Percentiles rank a stretch among this genome's conserved stretches.
Conservation (phyloP, 805 yeast genomes). For the Danielia oregonensis region DNA sequence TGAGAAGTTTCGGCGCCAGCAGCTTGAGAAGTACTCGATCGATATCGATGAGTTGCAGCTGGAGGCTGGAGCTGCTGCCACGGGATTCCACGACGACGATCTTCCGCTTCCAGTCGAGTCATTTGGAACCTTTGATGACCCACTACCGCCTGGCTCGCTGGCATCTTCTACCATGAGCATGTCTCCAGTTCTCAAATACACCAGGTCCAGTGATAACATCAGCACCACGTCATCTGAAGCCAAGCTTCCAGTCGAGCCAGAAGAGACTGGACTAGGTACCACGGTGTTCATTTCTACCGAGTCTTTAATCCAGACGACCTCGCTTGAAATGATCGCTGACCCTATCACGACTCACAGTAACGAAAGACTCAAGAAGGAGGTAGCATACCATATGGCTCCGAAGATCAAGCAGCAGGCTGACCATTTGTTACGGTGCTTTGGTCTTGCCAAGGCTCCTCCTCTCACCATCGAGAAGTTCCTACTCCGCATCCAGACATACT, state of each 20-base stretch:
- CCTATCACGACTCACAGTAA: slow-evolving; percentile 16
- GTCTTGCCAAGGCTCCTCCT: slow-evolving; percentile 32
- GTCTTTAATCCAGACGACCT: slow-evolving; percentile 14
- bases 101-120: slow-evolving; percentile 7
- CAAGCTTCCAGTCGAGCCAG: not conserved
- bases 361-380: slow-evolving; percentile 22
- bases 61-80: not conserved
- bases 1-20: slow-evolving; percentile 22
- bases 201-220: not conserved
- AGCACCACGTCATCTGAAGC: not conserved
- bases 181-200: not conserved
- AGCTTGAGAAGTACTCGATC: slow-evolving; percentile 18
- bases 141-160: not conserved
- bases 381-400: slow-evolving; percentile 15
- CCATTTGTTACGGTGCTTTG: slow-evolving; percentile 29
- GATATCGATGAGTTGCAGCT: slow-evolving; percentile 8
- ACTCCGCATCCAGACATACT: slow-evolving; percentile 35
- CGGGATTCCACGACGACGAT: slow-evolving; percentile 7
- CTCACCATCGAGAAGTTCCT: slow-evolving; percentile 33
- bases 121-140: not conserved
- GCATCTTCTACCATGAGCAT: not conserved
- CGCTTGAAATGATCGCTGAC: slow-evolving; percentile 11
- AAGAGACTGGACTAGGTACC: not conserved
- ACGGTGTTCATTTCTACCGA: slow-evolving; percentile 20
- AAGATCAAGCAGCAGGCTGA: slow-evolving; percentile 20